phyloP scores from a whole-genome alignment of 2,329 filamentous ascomycete species.

The Epichloe amarillans region DNA sequence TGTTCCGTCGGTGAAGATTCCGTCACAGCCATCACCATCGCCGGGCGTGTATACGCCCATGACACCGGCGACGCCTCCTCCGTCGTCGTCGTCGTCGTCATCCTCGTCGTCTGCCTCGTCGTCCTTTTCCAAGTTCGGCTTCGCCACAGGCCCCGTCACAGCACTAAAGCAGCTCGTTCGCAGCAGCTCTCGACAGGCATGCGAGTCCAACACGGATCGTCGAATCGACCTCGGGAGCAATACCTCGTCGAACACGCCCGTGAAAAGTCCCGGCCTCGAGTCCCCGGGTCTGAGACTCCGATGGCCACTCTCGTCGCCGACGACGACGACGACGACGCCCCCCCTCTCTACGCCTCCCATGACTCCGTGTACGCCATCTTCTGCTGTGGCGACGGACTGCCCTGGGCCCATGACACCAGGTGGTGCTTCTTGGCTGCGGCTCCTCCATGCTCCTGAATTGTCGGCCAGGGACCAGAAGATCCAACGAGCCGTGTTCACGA shows the following conservation, averaged over 20 bases:
- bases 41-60: conserved; percentile 5
- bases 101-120: background rate
- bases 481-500: conserved; percentile 34
- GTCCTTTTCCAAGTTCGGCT: conserved; percentile 6
- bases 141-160: conserved; percentile 16
- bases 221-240: background rate
- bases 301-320: conserved; percentile 18
- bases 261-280: conserved; percentile 10
- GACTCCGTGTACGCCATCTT: conserved; percentile 33
- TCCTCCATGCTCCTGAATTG: conserved; percentile 35
- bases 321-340: too few species aligned
- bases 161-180: conserved; percentile 20
- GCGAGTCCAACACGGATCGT: conserved; percentile 6
- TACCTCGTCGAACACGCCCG: background rate
- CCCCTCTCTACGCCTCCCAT: too few species aligned
- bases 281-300: conserved; percentile 14
- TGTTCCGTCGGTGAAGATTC: conserved; percentile 25
- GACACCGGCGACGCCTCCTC: conserved; percentile 17
- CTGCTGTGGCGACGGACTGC: conserved; percentile 18
- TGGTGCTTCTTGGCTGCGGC: conserved; percentile 31
- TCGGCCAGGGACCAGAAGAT: conserved; percentile 32
- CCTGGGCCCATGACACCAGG: conserved; percentile 21
- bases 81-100: conserved; percentile 8
- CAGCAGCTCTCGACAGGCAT: conserved; percentile 11
- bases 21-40: conserved; percentile 9